Evolutionary conservation across 768 basidiomycete species (phyloP).

Genomic region (Trametes cinnabarina): DNA sequence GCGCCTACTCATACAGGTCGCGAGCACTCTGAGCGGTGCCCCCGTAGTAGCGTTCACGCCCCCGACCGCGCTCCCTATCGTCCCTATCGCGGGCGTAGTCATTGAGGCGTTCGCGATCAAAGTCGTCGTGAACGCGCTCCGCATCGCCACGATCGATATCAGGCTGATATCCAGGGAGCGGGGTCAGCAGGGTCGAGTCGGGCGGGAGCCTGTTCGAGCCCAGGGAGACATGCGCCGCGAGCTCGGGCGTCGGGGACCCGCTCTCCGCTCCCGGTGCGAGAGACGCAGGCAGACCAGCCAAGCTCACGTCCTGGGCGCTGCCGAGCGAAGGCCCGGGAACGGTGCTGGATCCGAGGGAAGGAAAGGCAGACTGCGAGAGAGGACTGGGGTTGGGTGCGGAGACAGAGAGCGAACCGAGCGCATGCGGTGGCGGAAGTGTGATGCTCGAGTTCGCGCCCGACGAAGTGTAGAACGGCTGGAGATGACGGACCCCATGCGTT

Average conservation of each 20-base stretch:
- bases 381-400: slow-evolving; percentile 18
- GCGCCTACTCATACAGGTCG: slow-evolving; percentile 15
- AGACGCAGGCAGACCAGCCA: background rate
- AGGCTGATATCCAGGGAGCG: slow-evolving; percentile 59
- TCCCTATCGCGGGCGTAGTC: background rate
- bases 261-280: background rate
- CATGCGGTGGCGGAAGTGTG: slow-evolving; percentile 15
- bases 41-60: slow-evolving; percentile 13
- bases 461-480: slow-evolving; percentile 10
- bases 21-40: slow-evolving; percentile 4
- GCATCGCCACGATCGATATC: slow-evolving; percentile 20
- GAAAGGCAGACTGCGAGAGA: slow-evolving; percentile 8
- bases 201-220: slow-evolving; percentile 50
- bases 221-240: slow-evolving; percentile 39
- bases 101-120: slow-evolving; percentile 1
- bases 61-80: slow-evolving; percentile 7
- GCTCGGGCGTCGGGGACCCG: slow-evolving; percentile 14
- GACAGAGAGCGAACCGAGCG: slow-evolving; percentile 15
- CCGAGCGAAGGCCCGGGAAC: background rate
- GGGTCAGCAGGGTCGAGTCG: slow-evolving; percentile 63
- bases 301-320: background rate
- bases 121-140: slow-evolving; percentile 5
- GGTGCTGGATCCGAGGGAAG: slow-evolving; percentile 7
- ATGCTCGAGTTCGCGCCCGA: slow-evolving; percentile 5
- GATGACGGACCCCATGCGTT: slow-evolving; percentile 6